Evolutionary conservation across 2,329 filamentous ascomycete genomes (phyloP).

Genomic region (Neurospora sp.): DNA sequence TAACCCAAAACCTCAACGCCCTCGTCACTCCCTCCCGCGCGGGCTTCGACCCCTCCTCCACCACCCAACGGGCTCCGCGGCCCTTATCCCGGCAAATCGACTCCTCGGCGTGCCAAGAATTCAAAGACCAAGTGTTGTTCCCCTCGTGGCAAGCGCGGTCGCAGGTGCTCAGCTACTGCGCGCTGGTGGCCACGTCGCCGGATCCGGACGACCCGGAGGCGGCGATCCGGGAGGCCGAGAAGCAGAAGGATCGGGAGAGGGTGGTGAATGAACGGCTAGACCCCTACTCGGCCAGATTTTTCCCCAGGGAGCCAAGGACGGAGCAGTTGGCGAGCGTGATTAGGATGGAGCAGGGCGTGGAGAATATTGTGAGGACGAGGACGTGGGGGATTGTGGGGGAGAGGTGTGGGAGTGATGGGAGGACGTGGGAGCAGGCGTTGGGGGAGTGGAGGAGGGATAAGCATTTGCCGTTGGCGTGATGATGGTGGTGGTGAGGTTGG

Average conservation of each 20-base stretch:
- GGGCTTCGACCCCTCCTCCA: constrained; percentile 74
- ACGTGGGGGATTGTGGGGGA: constrained; percentile 74
- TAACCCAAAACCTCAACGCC: constrained; percentile 86
- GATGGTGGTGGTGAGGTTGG: background rate
- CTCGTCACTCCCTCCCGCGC: constrained; percentile 63
- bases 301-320: constrained; percentile 68
- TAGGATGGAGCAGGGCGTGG: constrained; percentile 65
- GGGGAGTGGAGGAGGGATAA: constrained; percentile 45
- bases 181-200: constrained; percentile 74
- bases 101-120: constrained; percentile 52
- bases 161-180: constrained; percentile 82
- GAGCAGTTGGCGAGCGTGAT: constrained; percentile 67
- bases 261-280: constrained; percentile 83
- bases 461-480: background rate
- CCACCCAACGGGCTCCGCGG: constrained; percentile 49
- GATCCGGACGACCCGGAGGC: constrained; percentile 81
- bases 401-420: constrained; percentile 54
- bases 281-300: constrained; percentile 80
- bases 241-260: constrained; percentile 57
- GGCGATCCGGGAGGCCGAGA: constrained; percentile 59
- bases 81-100: constrained; percentile 47
- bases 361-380: constrained; percentile 68
- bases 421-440: constrained; percentile 56
- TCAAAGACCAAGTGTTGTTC: constrained; percentile 73
- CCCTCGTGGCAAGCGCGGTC: constrained; percentile 78